phyloP scores from a whole-genome alignment of 768 basidiomycete species.

The Tricholoma sp. region DNA sequence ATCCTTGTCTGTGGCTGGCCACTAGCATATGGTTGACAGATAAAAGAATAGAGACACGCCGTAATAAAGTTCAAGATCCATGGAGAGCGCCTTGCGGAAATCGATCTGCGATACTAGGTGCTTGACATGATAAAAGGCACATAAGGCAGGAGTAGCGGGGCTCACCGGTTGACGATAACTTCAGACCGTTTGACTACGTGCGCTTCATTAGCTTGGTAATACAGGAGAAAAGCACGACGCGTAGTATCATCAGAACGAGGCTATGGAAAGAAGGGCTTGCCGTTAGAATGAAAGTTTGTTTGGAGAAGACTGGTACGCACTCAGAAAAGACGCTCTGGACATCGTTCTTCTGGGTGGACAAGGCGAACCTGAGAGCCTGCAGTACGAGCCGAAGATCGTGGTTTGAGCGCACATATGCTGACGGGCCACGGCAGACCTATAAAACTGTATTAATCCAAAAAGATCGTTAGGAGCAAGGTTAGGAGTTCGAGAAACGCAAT shows the following conservation, averaged over 20 bases:
- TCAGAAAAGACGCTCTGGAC: constrained; percentile 76
- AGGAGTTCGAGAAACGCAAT: not conserved
- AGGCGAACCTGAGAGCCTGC: constrained; percentile 58
- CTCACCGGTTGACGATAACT: constrained; percentile 57
- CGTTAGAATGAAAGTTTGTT: not conserved
- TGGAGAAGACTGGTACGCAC: constrained; percentile 31
- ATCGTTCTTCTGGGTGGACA: constrained; percentile 62
- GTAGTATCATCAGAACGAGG: constrained; percentile 74
- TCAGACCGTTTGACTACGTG: constrained; percentile 59
- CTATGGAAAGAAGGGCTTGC: constrained; percentile 25
- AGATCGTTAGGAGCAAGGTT: too few species aligned
- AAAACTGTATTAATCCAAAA: not conserved
- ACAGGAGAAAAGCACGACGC: constrained; percentile 66
- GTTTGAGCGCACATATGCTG: constrained; percentile 72
- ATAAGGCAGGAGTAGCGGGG: constrained; percentile 14
- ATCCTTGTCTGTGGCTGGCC: constrained; percentile 54
- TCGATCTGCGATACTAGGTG: constrained; percentile 41
- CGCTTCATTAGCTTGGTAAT: constrained; percentile 72
- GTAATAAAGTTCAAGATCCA: constrained; percentile 78
- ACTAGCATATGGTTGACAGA: not conserved
- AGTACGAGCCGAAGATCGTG: constrained; percentile 67
- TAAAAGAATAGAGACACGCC: constrained; percentile 27
- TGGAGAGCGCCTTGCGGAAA: constrained; percentile 64
- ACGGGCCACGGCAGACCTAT: constrained; percentile 64
- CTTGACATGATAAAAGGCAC: not conserved